phyloP scores from a whole-genome alignment of 164 flowering plant genomes.

The Annona cherimola region DNA sequence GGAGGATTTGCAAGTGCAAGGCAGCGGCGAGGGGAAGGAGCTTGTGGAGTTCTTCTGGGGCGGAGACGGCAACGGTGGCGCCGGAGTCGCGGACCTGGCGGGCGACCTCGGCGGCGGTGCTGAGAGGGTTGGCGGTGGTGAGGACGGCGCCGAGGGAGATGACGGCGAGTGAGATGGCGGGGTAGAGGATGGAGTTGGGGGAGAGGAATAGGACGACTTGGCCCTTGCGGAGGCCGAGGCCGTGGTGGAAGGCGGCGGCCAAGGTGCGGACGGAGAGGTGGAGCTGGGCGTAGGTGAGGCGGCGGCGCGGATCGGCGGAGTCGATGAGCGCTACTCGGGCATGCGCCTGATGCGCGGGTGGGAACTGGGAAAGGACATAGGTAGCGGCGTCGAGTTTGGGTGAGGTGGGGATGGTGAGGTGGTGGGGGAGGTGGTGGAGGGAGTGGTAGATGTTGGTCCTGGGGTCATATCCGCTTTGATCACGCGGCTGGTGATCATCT shows the following conservation, averaged over 20 bases:
- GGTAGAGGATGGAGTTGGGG: constrained; percentile 56
- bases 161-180: constrained; percentile 53
- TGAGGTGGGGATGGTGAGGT: constrained; percentile 32
- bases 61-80: constrained; percentile 45
- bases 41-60: constrained; percentile 49
- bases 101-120: constrained; percentile 47
- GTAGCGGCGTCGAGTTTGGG: constrained; percentile 42
- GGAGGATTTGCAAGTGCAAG: constrained; percentile 13
- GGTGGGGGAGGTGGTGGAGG: constrained; percentile 22
- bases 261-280: constrained; percentile 28
- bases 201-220: constrained; percentile 66
- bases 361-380: constrained; percentile 58
- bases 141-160: constrained; percentile 61
- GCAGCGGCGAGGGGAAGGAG: constrained; percentile 32
- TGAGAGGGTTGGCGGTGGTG: constrained; percentile 63
- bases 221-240: constrained; percentile 50
- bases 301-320: constrained; percentile 25
- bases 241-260: constrained; percentile 48
- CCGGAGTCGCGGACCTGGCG: constrained; percentile 56
- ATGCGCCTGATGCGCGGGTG: constrained; percentile 31
- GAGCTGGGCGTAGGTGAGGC: constrained; percentile 47
- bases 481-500: not conserved
- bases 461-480: constrained; percentile 32
- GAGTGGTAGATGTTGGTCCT: constrained; percentile 49
- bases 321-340: constrained; percentile 56